Percentiles rank a stretch among this genome's conserved stretches.
Conservation (phyloP, 257 asterid genomes). For the Solanum ahanhuiri region DNA sequence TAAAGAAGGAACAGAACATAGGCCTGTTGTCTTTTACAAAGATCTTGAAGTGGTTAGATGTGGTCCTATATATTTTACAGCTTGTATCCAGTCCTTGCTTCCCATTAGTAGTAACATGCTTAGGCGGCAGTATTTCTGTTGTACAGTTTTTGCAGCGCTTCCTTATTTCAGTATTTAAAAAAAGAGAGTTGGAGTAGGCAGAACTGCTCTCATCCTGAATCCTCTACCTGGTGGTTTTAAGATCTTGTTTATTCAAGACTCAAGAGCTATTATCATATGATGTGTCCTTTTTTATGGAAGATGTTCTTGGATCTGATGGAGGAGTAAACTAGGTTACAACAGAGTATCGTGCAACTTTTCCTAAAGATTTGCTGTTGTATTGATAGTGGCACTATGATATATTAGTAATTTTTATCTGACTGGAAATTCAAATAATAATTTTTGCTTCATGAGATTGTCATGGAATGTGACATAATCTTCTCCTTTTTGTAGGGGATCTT, state of each 20-base stretch:
- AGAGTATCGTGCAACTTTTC: not conserved
- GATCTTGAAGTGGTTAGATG: not conserved
- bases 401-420: not conserved
- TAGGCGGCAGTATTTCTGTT: not conserved
- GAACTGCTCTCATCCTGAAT: not conserved
- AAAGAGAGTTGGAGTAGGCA: not conserved
- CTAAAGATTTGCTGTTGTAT: not conserved
- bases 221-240: not conserved
- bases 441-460: not conserved
- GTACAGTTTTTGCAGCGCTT: not conserved
- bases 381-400: not conserved
- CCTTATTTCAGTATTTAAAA: not conserved
- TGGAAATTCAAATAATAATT: not conserved
- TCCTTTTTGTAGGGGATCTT: slow-evolving; percentile 63
- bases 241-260: not conserved
- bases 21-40: not conserved
- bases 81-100: not conserved
- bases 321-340: not conserved
- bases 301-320: not conserved
- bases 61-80: not conserved
- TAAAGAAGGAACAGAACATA: not conserved
- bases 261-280: not conserved
- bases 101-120: not conserved
- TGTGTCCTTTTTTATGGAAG: not conserved
- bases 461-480: not conserved